Conservation (phyloP, 163 green algal species). For the Scenedesmus sp. region DNA sequence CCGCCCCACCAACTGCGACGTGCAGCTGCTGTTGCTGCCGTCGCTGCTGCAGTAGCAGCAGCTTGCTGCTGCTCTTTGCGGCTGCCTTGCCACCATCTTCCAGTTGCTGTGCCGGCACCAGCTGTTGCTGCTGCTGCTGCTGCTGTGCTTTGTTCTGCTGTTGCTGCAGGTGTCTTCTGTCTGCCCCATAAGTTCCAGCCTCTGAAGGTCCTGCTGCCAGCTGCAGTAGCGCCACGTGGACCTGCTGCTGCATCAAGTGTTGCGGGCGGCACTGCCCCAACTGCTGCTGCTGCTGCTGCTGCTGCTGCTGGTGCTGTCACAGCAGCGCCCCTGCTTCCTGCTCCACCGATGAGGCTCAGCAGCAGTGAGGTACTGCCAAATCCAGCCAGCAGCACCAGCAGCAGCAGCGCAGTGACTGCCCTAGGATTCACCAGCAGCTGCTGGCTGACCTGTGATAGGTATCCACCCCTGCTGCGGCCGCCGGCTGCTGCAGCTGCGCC, state of each 20-base stretch:
- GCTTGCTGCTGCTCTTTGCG: neutral
- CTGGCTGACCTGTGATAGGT: neutral
- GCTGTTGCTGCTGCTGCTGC: neutral
- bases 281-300: neutral
- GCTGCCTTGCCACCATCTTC: neutral
- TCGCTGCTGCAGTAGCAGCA: neutral
- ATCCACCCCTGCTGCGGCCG: neutral
- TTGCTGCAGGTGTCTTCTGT: neutral
- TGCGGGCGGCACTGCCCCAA: neutral
- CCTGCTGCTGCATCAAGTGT: neutral
- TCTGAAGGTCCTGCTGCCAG: neutral
- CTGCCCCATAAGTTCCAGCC: neutral
- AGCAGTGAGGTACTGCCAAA: neutral
- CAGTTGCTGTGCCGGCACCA: neutral
- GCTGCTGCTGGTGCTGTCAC: neutral
- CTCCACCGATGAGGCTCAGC: neutral
- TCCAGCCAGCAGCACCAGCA: constrained; percentile 3
- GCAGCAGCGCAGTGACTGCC: neutral
- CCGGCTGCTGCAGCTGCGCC: neutral
- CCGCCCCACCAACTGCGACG: neutral
- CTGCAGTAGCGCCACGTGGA: neutral
- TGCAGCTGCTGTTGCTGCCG: neutral
- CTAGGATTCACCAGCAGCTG: constrained; percentile 3
- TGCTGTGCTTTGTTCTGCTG: neutral
- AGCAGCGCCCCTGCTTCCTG: neutral